Evolutionary conservation across 1,139 yeast species (phyloP), one percentile per base, ranked within the genome.

Genomic region (Hyphopichia khmerensis): DNA sequence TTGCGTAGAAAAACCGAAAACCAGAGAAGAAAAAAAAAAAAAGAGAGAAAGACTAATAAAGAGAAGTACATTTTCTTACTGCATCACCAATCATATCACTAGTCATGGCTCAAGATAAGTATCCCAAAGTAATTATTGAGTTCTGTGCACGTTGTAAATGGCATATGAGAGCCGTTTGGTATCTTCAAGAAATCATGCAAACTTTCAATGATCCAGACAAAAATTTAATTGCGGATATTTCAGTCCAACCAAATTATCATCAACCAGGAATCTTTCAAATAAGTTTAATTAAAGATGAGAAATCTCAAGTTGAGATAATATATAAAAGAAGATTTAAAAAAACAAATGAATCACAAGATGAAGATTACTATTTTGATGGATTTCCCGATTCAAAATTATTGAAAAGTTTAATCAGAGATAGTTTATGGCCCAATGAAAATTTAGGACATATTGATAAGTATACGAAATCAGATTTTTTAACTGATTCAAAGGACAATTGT

Each of bases 121-220:
- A 52, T 43, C 72, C 74, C 36, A 60, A 59, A 44, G 61, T 72
- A 8, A 52, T 62, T 4, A 72, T 73, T 14, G 70, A 65, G 46
- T 73, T 64, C 51, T 73, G 79, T 42, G 62, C 69, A 43, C 64
- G 64, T 48, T 73, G 79, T 53, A 73, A 73, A 50, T 73, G 79
- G 79, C 77, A 72, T 41, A 67, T 70, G 46, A 55, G 79, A 10
- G 79, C 77, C 3, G 59, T 72, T 2, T 73, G 79, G 79, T 73
- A 73, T 46, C 44, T 69, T 29, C 76, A 69, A 45, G 79, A 73
- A 47, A 51, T 73, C 1, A 53, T 73, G 4, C 75, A 70, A 54
- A 73, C 79, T 0, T 73, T 73, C 48, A 67, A 67, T 34, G 69
- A 65, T 7, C 60, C 59, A 15, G 51, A 47, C 2, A 48, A 46